Conservation (phyloP, 192 early-diverging fungal genomes). For the Coemansia nantahalensis region DNA sequence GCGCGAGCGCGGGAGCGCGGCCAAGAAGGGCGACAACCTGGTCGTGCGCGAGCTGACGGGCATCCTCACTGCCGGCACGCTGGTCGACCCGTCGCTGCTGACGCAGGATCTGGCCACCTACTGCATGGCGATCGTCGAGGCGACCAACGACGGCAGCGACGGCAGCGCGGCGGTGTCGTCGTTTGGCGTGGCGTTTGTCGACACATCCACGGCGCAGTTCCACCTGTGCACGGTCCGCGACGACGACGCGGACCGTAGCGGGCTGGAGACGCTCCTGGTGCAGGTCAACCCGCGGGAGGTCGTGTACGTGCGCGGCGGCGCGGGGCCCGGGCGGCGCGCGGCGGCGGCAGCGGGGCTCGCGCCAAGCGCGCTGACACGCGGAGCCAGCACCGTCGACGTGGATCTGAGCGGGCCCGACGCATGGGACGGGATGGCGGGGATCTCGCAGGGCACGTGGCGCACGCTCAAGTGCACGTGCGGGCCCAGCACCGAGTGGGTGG, state of each 20-base stretch:
- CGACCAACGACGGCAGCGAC: constrained; percentile 14
- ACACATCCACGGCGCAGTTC: constrained; percentile 94
- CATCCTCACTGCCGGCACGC: constrained; percentile 86
- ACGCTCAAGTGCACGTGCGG: constrained; percentile 50
- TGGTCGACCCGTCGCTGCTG: constrained; percentile 84
- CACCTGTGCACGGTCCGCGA: constrained; percentile 65
- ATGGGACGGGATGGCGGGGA: constrained; percentile 52
- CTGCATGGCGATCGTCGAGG: constrained; percentile 92
- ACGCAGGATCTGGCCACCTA: constrained; percentile 91
- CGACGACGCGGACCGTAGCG: constrained; percentile 86
- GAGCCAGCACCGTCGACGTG: constrained; percentile 4
- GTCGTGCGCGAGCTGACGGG: constrained; percentile 83
- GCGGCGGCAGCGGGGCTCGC: constrained; percentile 1
- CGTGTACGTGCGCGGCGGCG: constrained; percentile 58
- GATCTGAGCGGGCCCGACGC: constrained; percentile 35
- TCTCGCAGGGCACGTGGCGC: constrained; percentile 52
- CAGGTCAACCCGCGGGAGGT: constrained; percentile 92
- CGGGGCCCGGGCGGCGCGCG: constrained; percentile 28
- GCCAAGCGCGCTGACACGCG: constrained; percentile 6
- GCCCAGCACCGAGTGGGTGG: constrained; percentile 45
- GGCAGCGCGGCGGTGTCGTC: constrained; percentile 28
- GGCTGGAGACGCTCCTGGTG: constrained; percentile 89
- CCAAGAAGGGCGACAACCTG: constrained; percentile 68
- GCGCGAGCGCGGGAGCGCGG: constrained; percentile 60
- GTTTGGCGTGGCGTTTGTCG: constrained; percentile 92